Conservation (phyloP, 2,329 filamentous ascomycete genomes). For the Colletotrichum sp. region DNA sequence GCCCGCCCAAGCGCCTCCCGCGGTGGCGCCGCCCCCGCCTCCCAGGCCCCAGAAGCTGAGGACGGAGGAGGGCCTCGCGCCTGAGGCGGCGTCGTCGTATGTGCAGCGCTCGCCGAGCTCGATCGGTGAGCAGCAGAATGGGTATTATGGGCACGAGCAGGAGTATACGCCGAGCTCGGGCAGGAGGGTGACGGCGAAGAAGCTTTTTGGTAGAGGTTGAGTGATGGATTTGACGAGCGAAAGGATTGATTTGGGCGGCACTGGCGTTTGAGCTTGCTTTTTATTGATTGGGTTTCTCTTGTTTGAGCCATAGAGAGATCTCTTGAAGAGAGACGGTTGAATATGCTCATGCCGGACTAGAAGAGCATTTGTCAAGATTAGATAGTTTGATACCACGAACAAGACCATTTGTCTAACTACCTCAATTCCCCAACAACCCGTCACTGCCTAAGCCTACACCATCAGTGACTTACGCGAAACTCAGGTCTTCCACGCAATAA, state of each 20-base stretch:
- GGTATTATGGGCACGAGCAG: slow-evolving; percentile 10
- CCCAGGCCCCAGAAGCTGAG: slow-evolving; percentile 38
- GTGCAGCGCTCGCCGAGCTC: background rate
- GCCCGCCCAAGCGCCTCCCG: slow-evolving; percentile 13
- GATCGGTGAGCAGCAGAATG: slow-evolving; percentile 4
- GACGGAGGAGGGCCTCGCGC: slow-evolving; percentile 19
- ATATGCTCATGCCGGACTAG: background rate
- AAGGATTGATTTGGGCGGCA: background rate
- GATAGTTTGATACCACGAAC: background rate
- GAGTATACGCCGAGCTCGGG: slow-evolving; percentile 6
- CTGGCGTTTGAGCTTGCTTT: background rate
- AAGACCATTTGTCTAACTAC: too few species aligned
- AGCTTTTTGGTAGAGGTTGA: slow-evolving; percentile 20
- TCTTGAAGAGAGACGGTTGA: fast-evolving
- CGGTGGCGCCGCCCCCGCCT: slow-evolving; percentile 32
- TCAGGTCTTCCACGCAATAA: too few species aligned
- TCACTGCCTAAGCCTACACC: too few species aligned
- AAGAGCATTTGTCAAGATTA: background rate
- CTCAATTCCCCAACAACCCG: too few species aligned
- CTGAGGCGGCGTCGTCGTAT: background rate
- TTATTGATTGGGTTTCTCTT: background rate
- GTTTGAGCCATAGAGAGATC: background rate
- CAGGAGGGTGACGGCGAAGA: slow-evolving; percentile 20
- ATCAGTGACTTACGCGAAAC: too few species aligned
- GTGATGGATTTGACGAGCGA: fast-evolving